phyloP scores from a whole-genome alignment of 257 asterid species.

The Nicotiana undulata region DNA sequence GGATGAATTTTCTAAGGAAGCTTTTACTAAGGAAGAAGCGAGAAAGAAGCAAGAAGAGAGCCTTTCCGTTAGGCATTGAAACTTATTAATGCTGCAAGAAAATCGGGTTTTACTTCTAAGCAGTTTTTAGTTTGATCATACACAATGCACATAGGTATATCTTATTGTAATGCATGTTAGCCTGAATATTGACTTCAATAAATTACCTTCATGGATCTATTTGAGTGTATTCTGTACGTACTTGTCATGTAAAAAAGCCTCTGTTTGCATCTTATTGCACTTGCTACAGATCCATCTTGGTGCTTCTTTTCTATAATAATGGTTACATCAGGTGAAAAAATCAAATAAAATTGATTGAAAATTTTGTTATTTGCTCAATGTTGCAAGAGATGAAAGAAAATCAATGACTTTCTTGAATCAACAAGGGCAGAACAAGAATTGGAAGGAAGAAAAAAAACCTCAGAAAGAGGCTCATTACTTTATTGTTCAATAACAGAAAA shows the following conservation, averaged over 20 bases:
- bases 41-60: slow-evolving; percentile 30
- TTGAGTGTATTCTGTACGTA: not conserved
- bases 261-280: not conserved
- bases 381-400: not conserved
- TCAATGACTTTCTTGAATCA: not conserved
- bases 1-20: slow-evolving; percentile 51
- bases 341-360: not conserved
- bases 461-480: not conserved
- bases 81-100: slow-evolving; percentile 11
- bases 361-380: not conserved
- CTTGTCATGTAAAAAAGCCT: not conserved
- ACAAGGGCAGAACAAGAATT: not conserved
- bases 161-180: not conserved
- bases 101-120: slow-evolving; percentile 10
- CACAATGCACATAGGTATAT: not conserved
- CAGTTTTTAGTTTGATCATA: slow-evolving; percentile 1
- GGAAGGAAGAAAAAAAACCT: not conserved
- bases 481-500: not conserved
- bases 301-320: not conserved
- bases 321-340: not conserved
- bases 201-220: not conserved
- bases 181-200: not conserved
- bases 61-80: slow-evolving; percentile 36
- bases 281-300: not conserved
- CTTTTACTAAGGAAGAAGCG: slow-evolving; percentile 58